Percentiles rank a stretch among this genome's conserved stretches.
These are phyloP conservation scores for Globisporangium lucens DNA, from an alignment of 352 stramenopile species.

Conservation along the genomic window DNA sequence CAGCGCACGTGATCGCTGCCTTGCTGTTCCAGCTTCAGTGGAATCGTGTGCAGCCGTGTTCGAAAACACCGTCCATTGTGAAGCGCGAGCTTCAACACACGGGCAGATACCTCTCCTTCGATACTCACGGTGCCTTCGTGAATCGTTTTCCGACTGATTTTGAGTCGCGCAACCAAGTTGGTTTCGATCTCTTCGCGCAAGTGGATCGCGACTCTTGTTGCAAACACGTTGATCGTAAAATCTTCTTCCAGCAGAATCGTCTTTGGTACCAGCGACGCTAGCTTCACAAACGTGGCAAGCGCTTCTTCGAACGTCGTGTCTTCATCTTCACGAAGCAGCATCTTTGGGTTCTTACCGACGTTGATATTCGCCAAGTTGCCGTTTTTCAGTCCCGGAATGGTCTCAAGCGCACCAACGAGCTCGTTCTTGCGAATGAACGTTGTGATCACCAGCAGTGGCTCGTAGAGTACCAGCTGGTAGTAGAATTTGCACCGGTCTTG, in stretches of 20 bases:
- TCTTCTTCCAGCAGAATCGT: conserved; percentile 50
- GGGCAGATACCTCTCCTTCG: conserved; percentile 63
- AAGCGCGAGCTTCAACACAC: conserved; percentile 80
- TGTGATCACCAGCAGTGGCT: conserved; percentile 45
- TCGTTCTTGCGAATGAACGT: conserved; percentile 86
- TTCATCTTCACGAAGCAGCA: conserved; percentile 43
- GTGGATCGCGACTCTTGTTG: conserved; percentile 58
- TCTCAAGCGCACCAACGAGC: conserved; percentile 73
- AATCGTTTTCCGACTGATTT: conserved; percentile 57
- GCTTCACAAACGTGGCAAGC: conserved; percentile 50
- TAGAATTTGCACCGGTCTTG: conserved; percentile 61
- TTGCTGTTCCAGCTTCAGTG: conserved; percentile 60
- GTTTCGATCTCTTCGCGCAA: conserved; percentile 67
- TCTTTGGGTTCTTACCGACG: conserved; percentile 59
- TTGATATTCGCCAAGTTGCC: conserved; percentile 70
- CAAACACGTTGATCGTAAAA: conserved; percentile 55
- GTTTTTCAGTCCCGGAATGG: conserved; percentile 70
- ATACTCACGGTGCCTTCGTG: conserved; percentile 47
- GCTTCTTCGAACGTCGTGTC: conserved; percentile 47
- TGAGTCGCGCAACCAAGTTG: conserved; percentile 57
- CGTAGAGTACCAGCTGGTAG: conserved; percentile 65
- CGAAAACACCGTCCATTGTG: conserved; percentile 88
- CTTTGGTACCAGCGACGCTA: conserved; percentile 62
- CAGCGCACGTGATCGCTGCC: conserved; percentile 69
- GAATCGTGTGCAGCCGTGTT: conserved; percentile 57